Evolutionary conservation across 2,329 filamentous ascomycete genomes (phyloP).

Genomic region (Colletotrichum tofieldiae): DNA sequence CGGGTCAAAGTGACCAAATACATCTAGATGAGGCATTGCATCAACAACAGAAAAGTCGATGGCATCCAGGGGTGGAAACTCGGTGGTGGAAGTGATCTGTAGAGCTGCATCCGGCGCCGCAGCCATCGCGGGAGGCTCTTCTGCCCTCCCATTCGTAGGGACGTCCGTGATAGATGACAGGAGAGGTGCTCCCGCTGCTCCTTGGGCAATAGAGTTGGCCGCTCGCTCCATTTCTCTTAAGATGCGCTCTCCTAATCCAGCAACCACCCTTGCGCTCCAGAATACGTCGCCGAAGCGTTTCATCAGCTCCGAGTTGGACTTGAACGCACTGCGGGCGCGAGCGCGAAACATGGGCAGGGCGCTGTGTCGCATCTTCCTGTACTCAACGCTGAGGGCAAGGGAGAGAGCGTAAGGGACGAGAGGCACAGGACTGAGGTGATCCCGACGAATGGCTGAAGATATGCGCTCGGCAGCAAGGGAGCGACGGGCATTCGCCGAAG

Average conservation of each 20-base stretch:
- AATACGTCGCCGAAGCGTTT: slow-evolving; percentile 70
- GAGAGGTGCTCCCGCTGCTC: slow-evolving; percentile 21
- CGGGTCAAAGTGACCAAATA: slow-evolving; percentile 70
- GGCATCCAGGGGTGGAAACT: slow-evolving; percentile 45
- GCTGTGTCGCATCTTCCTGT: slow-evolving; percentile 76
- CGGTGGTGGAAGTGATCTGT: slow-evolving; percentile 33
- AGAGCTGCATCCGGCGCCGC: slow-evolving; percentile 41
- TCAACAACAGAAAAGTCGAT: slow-evolving; percentile 62
- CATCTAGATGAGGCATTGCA: slow-evolving; percentile 64
- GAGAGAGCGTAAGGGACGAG: slow-evolving; percentile 75
- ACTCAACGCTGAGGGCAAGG: slow-evolving; percentile 73
- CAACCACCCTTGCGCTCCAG: slow-evolving; percentile 70
- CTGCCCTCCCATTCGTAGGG: not conserved
- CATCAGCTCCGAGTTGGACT: slow-evolving; percentile 68
- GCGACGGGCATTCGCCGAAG: slow-evolving; percentile 69
- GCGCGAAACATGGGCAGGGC: slow-evolving; percentile 71
- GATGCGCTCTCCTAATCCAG: slow-evolving; percentile 69
- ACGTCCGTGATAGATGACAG: slow-evolving; percentile 24
- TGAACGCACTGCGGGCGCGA: slow-evolving; percentile 69
- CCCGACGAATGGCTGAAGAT: slow-evolving; percentile 67
- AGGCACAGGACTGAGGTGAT: slow-evolving; percentile 68
- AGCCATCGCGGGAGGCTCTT: slow-evolving; percentile 1
- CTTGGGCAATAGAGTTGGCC: slow-evolving; percentile 58
- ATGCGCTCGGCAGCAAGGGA: slow-evolving; percentile 73
- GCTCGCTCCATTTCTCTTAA: slow-evolving; percentile 71